Conservation (phyloP, 202 grass and related monocot genomes). For the Bolboschoenoplectus hybrid region DNA sequence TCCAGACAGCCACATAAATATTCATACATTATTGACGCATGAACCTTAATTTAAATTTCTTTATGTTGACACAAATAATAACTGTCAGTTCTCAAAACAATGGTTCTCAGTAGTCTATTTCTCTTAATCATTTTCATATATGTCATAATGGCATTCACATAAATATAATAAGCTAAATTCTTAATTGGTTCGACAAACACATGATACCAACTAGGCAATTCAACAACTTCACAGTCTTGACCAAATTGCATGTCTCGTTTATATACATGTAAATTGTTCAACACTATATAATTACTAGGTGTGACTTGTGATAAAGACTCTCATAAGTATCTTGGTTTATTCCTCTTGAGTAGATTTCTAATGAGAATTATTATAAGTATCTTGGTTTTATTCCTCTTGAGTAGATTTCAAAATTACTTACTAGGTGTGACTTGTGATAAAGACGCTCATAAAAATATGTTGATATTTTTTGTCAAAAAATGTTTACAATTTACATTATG, state of each 20-base stretch:
- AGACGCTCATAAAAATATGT: no score
- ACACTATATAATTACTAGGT: neutral
- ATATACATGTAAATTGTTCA: neutral
- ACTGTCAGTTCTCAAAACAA: neutral
- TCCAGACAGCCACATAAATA: neutral
- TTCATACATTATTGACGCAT: neutral
- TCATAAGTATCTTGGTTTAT: neutral
- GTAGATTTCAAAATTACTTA: no score
- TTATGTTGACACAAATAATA: neutral
- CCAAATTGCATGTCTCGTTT: neutral
- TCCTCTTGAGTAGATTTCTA: neutral
- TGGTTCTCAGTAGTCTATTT: neutral
- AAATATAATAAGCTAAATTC: conserved; percentile 2
- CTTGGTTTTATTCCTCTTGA: neutral
- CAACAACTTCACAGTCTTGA: neutral
- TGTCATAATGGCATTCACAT: neutral
- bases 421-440: no score
- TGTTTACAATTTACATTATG: no score
- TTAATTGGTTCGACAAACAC: neutral
- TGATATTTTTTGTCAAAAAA: no score
- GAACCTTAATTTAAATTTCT: neutral
- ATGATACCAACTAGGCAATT: neutral
- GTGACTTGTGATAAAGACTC: neutral
- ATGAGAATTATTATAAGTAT: neutral
- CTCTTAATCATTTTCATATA: conserved; percentile 1